These are phyloP conservation scores for Fusarium goolgardi DNA, from an alignment of 2,329 filamentous ascomycete genomes.

Conservation along the genomic window DNA sequence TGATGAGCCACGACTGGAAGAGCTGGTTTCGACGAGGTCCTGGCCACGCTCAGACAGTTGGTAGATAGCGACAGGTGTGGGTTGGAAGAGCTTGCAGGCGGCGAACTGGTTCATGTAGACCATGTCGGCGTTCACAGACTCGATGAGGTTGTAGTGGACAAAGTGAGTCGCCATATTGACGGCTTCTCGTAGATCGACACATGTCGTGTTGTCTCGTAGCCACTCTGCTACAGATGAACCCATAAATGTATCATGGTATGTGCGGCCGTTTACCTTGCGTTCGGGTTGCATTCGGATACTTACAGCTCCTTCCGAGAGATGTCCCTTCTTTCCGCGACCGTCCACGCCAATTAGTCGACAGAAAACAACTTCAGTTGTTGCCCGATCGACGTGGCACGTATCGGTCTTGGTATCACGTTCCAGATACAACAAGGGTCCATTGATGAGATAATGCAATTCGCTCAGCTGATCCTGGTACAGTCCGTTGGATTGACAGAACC, in stretches of 20 bases:
- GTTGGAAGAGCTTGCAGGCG: conserved; percentile 76
- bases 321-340: conserved; percentile 84
- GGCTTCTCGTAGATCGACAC: conserved; percentile 88
- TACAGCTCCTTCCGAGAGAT: conserved; percentile 53
- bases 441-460: conserved; percentile 81
- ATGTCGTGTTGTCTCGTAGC: conserved; percentile 96
- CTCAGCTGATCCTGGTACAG: conserved; percentile 93
- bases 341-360: conserved; percentile 85
- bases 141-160: conserved; percentile 85
- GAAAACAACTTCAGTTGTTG: conserved; percentile 94
- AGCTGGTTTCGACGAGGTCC: conserved; percentile 67
- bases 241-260: conserved; percentile 86
- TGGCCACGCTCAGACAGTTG: conserved; percentile 84
- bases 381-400: conserved; percentile 86
- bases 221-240: conserved; percentile 89
- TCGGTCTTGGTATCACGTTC: conserved; percentile 87
- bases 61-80: conserved; percentile 88
- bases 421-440: conserved; percentile 87
- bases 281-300: conserved; percentile 86
- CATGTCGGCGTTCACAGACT: conserved; percentile 75
- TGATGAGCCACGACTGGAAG: conserved; percentile 67
- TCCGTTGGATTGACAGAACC: conserved; percentile 93
- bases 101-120: conserved; percentile 72
- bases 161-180: conserved; percentile 85
- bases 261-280: conserved; percentile 80